These are phyloP conservation scores for Glycine latifolia DNA, from an alignment of 306 rosid species.

Conservation along the genomic window DNA sequence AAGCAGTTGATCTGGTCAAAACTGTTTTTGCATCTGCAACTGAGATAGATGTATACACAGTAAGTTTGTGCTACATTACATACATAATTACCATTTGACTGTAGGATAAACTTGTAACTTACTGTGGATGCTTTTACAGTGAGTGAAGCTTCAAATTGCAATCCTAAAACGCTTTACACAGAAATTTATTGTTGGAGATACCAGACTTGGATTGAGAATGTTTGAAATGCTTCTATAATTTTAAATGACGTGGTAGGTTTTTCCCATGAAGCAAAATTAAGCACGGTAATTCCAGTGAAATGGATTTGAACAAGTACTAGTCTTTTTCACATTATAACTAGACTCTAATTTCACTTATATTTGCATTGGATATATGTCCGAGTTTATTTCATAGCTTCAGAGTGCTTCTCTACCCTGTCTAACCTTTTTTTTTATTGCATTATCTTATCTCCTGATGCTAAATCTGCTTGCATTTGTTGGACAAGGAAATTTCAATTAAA, in stretches of 20 bases:
- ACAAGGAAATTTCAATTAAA: not conserved
- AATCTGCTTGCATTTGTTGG: not conserved
- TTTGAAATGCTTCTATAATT: slow-evolving; percentile 41
- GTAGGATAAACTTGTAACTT: too few relatives aligned
- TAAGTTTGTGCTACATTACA: too few relatives aligned
- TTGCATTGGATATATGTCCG: slow-evolving; percentile 5
- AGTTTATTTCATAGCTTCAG: not conserved
- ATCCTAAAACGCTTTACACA: not conserved
- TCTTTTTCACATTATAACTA: not conserved
- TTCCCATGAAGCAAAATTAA: slow-evolving; percentile 30
- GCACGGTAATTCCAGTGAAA: slow-evolving; percentile 41
- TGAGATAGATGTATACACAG: slow-evolving; percentile 64
- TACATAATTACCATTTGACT: too few relatives aligned
- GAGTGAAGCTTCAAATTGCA: too few relatives aligned
- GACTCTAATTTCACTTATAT: slow-evolving; percentile 5
- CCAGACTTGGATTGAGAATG: slow-evolving; percentile 38
- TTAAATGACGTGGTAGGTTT: not conserved
- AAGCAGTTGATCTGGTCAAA: slow-evolving; percentile 87
- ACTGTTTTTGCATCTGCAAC: slow-evolving; percentile 94
- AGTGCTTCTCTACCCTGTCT: not conserved
- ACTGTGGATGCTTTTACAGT: too few relatives aligned
- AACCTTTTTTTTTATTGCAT: not conserved
- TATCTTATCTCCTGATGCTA: not conserved
- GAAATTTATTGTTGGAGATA: slow-evolving; percentile 40
- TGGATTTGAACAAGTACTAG: slow-evolving; percentile 28